Conservation (phyloP, 768 basidiomycete genomes). For the Tulasnella calospora region DNA sequence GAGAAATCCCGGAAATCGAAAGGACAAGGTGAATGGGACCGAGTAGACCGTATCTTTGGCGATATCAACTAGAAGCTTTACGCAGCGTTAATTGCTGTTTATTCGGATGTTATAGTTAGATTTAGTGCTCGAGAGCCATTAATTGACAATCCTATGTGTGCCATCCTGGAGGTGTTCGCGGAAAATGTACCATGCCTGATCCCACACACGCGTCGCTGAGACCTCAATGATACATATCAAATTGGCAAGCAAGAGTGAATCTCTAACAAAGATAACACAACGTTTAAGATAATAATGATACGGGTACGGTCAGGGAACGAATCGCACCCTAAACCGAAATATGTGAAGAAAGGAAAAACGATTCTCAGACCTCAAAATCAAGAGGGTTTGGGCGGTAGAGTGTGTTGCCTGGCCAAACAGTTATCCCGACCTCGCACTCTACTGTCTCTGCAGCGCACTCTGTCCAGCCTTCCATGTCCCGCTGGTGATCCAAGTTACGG, state of each 20-base stretch:
- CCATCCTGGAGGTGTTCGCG: too few relatives aligned
- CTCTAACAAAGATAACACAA: background rate
- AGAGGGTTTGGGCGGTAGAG: conserved; percentile 46
- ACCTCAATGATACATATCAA: background rate
- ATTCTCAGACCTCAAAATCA: conserved; percentile 24
- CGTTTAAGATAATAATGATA: background rate
- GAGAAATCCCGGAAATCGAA: conserved; percentile 52
- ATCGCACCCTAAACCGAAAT: background rate
- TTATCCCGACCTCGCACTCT: conserved; percentile 89
- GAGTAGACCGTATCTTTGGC: conserved; percentile 78
- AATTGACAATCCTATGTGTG: background rate
- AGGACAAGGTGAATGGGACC: conserved; percentile 49
- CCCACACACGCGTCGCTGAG: background rate
- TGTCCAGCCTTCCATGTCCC: conserved; percentile 34
- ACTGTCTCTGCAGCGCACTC: conserved; percentile 77
- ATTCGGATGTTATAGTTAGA: too few relatives aligned
- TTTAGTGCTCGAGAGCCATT: too few relatives aligned
- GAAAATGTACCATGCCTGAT: too few relatives aligned
- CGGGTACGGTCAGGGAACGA: background rate
- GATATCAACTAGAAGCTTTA: conserved; percentile 35
- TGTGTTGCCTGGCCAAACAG: conserved; percentile 84
- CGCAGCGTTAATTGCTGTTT: too few relatives aligned
- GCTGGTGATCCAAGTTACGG: conserved; percentile 9
- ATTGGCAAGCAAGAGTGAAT: background rate
- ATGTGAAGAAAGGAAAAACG: background rate